Base-by-base conservation (phyloP, 257 asterid genomes). In the Nicotiana obtusifolia region DNA sequence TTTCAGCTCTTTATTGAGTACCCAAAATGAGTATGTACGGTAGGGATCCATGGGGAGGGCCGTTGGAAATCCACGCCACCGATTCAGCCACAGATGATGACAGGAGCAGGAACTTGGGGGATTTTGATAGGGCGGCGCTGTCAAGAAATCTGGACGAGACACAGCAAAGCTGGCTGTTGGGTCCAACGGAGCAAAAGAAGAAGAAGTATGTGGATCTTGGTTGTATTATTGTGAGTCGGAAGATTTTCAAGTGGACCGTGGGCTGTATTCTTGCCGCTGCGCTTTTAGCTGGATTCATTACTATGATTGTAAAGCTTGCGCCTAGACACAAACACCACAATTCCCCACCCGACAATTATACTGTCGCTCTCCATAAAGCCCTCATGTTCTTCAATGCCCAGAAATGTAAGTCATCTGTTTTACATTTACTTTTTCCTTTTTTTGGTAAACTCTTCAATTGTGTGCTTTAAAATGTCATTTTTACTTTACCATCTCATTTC, bases 31-130 rank as follows among this genome's bases (percentile, higher is more conserved):
- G 87, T 24, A 95, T 95, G 98, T 95, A 87, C 87, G 99, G 98
- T 0, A 87, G 99, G 77, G 99, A 95, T 89, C 98, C 98, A 35
- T 95, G 99, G 99, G 99, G 99, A 1, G 99, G 99, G 64, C 92
- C 99, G 24, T 86, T 95, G 86, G 99, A 95, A 88, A 95, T 95
- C 77, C n/a, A 86, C 77, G 97, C 97, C 16, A 92, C 95, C 2
- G 99, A 95, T 61, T 96, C 99, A 30, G 97, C 99, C 78, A 96
- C 98, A 53, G 99, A 95, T 83, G 99, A 95, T 78, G 99, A 95
- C 57, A 87, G 98, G 87, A 95, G 99, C 80, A 73, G 99, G 86
- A 95, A 95, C 76, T 73, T 95, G 80, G 93, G 91, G 78, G 98
- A 94, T 79, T 91, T 89, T 84, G 99, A 95, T 85, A 84, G 92